Conservation (phyloP, 371 early-diverging fungal genomes). For the Ecytonucleospora hepatopenaei region DNA sequence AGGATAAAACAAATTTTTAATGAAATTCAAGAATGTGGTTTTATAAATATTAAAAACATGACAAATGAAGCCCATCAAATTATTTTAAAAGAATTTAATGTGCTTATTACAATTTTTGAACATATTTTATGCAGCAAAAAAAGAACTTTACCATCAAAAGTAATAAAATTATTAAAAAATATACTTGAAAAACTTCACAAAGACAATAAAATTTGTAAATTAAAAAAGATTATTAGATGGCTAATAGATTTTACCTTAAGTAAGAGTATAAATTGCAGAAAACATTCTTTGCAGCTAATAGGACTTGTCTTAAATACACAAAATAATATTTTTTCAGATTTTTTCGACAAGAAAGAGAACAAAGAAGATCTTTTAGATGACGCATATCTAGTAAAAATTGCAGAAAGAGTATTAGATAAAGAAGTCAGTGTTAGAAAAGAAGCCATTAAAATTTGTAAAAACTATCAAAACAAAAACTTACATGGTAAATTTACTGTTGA, state of each 20-base stretch:
- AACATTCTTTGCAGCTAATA: constrained; percentile 20
- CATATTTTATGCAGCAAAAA: constrained; percentile 16
- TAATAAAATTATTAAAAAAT: constrained; percentile 22
- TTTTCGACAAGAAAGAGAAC: too few relatives aligned
- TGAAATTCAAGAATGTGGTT: not conserved
- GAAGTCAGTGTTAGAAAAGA: constrained; percentile 44
- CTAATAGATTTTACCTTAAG: constrained; percentile 11
- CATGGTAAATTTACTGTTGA: constrained; percentile 17
- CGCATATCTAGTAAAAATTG: constrained; percentile 23
- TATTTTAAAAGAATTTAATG: not conserved
- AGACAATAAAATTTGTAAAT: not conserved
- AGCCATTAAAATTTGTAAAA: constrained; percentile 23
- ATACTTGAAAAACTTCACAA: constrained; percentile 13
- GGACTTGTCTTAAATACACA: not conserved
- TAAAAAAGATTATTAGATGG: constrained; percentile 9
- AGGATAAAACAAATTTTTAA: too few relatives aligned
- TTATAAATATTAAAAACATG: not conserved
- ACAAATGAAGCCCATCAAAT: too few relatives aligned
- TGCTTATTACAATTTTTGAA: not conserved
- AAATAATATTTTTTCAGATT: too few relatives aligned
- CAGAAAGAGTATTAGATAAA: constrained; percentile 45
- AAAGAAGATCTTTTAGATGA: not conserved
- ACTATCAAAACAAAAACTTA: constrained; percentile 26
- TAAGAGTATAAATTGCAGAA: constrained; percentile 15
- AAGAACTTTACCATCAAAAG: constrained; percentile 17